Conservation (phyloP, 2,329 filamentous ascomycete species). For the Aspergillus aculeatus region DNA sequence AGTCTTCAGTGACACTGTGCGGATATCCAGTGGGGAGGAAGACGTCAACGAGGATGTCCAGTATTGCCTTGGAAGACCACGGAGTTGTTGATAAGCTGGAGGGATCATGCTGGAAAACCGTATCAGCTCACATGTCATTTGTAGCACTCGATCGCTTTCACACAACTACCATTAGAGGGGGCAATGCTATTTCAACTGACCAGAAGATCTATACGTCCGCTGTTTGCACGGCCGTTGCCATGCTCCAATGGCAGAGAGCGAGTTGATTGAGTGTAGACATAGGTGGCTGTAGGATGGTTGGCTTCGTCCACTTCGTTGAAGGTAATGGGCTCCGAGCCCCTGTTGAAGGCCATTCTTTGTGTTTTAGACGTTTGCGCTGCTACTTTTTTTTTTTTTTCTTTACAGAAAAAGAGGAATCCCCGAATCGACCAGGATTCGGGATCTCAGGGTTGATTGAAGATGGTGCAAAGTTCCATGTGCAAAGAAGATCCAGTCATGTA, state of each 20-base stretch:
- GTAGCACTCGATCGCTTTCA: not conserved
- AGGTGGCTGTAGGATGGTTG: slow-evolving; percentile 50
- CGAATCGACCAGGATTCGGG: no score
- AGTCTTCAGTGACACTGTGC: slow-evolving; percentile 80
- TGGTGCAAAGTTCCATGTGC: not conserved
- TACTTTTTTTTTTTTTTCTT: no score
- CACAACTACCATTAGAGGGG: no score
- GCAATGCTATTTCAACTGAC: slow-evolving; percentile 22
- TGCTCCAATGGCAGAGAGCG: not conserved
- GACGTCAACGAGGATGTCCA: slow-evolving; percentile 59
- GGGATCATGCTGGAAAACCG: slow-evolving; percentile 14
- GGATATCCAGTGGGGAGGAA: slow-evolving; percentile 89
- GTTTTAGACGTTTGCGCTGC: no score
- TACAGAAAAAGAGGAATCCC: not conserved
- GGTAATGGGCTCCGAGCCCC: slow-evolving; percentile 19
- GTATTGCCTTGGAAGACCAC: slow-evolving; percentile 28
- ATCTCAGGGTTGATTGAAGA: not conserved
- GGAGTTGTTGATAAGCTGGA: slow-evolving; percentile 15
- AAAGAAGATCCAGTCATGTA: not conserved
- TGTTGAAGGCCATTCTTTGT: slow-evolving; percentile 15
- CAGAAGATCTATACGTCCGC: slow-evolving; percentile 47
- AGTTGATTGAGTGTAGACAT: slow-evolving; percentile 43
- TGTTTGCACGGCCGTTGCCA: slow-evolving; percentile 15
- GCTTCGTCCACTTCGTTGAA: slow-evolving; percentile 49
- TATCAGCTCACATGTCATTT: not conserved